Evolutionary conservation across 2,329 filamentous ascomycete species (phyloP).

Genomic region (Pezicula carpinea): DNA sequence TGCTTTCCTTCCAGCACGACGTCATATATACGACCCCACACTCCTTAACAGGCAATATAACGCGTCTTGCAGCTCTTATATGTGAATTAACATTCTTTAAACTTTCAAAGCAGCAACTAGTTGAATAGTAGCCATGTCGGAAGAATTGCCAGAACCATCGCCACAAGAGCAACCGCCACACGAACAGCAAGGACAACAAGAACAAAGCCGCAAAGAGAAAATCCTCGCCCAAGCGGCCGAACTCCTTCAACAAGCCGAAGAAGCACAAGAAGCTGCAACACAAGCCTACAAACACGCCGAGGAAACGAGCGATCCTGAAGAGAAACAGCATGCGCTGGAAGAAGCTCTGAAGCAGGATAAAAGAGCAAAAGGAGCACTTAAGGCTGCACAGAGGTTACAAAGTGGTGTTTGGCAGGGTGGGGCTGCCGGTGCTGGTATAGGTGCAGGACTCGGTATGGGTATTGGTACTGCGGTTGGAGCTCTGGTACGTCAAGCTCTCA

Average conservation of each 20-base stretch:
- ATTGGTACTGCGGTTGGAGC: slow-evolving; percentile 16
- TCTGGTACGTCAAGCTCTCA: not conserved
- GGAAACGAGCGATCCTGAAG: slow-evolving; percentile 8
- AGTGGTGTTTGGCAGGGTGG: slow-evolving; percentile 24
- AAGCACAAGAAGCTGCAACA: slow-evolving; percentile 8
- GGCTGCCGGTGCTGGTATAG: slow-evolving; percentile 15
- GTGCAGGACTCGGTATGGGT: slow-evolving; percentile 18
- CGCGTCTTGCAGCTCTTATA: no score
- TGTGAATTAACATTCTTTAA: not conserved
- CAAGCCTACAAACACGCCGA: slow-evolving; percentile 6
- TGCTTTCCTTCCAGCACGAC: no score
- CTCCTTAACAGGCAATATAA: slow-evolving; percentile 1
- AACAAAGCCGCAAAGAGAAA: slow-evolving; percentile 12
- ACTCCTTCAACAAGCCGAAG: slow-evolving; percentile 9
- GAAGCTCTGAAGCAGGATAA: slow-evolving; percentile 17
- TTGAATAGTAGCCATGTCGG: no score
- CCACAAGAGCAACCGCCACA: no score
- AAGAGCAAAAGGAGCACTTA: slow-evolving; percentile 50
- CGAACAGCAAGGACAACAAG: not conserved
- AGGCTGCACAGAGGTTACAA: slow-evolving; percentile 51
- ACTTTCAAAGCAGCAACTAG: not conserved
- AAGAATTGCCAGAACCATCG: no score
- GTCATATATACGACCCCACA: not conserved
- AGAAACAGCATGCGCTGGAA: slow-evolving; percentile 10
- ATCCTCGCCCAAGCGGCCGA: slow-evolving; percentile 11